Percentiles rank a stretch among this genome's conserved stretches.
Conservation (phyloP, 2,329 filamentous ascomycete species). For the Fusarium oxysporum region DNA sequence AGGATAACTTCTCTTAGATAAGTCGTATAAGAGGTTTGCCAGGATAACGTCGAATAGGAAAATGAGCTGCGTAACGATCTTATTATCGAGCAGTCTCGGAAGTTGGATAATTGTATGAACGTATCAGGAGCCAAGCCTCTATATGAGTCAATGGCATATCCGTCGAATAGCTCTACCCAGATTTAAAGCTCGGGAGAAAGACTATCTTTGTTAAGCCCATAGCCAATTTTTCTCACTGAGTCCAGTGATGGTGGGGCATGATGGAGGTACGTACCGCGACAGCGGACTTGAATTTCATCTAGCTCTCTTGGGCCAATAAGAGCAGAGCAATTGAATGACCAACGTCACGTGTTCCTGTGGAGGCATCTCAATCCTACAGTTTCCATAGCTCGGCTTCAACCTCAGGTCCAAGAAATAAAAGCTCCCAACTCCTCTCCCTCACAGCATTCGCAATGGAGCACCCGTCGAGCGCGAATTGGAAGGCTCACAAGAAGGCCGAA, state of each 20-base stretch:
- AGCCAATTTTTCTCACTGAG: constrained; percentile 39
- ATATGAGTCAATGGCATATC: not conserved
- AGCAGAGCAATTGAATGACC: constrained; percentile 50
- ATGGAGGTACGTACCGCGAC: constrained; percentile 34
- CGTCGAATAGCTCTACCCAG: not conserved
- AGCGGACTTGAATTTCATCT: constrained; percentile 12
- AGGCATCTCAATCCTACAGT: constrained; percentile 40
- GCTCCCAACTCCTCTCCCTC: constrained; percentile 37
- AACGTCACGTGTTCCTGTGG: constrained; percentile 51
- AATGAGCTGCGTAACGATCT: not conserved
- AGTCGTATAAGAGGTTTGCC: constrained; percentile 3
- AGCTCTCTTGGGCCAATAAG: constrained; percentile 47
- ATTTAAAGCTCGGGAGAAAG: not conserved
- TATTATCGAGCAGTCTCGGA: not conserved
- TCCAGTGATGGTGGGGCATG: constrained; percentile 26
- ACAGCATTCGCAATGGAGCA: constrained; percentile 50
- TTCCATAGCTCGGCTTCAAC: constrained; percentile 44
- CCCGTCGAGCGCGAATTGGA: constrained; percentile 44
- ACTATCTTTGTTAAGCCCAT: constrained; percentile 10
- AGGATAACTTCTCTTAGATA: constrained; percentile 4
- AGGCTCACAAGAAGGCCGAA: constrained; percentile 41
- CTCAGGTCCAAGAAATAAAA: constrained; percentile 45
- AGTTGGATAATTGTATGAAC: accelerated
- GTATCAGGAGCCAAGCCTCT: not conserved
- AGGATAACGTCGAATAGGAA: not conserved